phyloP scores from a whole-genome alignment of 805 yeast genomes.

The Tetrapisispora fleetii region DNA sequence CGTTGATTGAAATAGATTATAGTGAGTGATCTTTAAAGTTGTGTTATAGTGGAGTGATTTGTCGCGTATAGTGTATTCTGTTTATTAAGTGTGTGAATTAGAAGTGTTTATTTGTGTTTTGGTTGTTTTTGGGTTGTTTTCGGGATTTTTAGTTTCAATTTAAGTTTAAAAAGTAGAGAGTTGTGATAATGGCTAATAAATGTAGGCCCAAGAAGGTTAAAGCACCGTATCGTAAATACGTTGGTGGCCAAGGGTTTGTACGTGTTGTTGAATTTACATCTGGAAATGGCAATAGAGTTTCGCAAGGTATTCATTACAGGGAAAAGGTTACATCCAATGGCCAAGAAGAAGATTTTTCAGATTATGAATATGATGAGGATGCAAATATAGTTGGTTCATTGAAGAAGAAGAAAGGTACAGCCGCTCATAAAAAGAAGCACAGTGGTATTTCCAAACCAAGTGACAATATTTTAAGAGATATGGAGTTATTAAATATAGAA shows the following conservation, averaged over 20 bases:
- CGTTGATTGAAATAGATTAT: too few relatives aligned
- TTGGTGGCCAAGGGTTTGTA: constrained; percentile 34
- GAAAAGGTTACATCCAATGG: background rate
- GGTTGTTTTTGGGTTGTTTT: too few relatives aligned
- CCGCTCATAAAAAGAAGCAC: background rate
- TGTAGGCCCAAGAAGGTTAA: constrained; percentile 74
- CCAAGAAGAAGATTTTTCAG: constrained; percentile 1
- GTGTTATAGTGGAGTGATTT: too few relatives aligned
- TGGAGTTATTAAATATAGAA: background rate
- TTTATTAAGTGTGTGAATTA: too few relatives aligned
- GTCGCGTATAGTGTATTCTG: too few relatives aligned
- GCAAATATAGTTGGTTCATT: background rate
- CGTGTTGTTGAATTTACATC: constrained; percentile 1
- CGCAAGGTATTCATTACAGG: background rate
- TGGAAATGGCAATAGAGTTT: background rate
- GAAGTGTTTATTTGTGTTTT: too few relatives aligned
- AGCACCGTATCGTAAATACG: constrained; percentile 73
- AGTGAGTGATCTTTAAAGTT: too few relatives aligned
- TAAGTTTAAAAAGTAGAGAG: background rate
- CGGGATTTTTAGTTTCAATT: too few relatives aligned
- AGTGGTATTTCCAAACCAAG: background rate
- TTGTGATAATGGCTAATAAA: constrained; percentile 59
- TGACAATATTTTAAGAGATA: background rate
- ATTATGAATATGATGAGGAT: background rate
- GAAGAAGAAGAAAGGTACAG: background rate